Evolutionary conservation across 805 yeast species (phyloP), one percentile per base, ranked within the genome.

Genomic region (Candida stauntonica): DNA sequence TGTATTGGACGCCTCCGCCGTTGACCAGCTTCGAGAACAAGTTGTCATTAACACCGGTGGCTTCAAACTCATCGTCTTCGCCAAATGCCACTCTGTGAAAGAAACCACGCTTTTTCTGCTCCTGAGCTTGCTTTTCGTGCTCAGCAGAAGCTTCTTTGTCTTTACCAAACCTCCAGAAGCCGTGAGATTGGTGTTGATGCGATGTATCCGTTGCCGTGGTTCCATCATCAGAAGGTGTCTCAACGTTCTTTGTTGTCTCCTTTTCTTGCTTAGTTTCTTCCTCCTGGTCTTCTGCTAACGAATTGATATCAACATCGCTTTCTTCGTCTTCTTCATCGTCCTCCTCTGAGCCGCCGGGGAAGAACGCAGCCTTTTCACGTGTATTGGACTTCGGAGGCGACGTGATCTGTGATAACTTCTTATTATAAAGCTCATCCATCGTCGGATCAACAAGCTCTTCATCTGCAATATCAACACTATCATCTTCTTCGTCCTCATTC

Each of bases 1-100:
- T 35, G 31, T 47, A 69, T 1, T 49, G 51, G 29, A 65, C 35
- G 3, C 68, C 68, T 29, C 63, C 62, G 18, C 55, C 58, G 31
- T 61, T 54, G 40, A 64, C 54, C 14, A 61, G 47, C 32, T 46
- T 58, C 11, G 60, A 47, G 7, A 62, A 48, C 24, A 62, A 44
- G 1, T 57, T 58, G 14, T 44, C 55, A 1, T 55, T 54, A 16
- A 40, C 53, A 3, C 11, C 57, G 37, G 44, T 52, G 55, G 47
- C 62, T 5, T 52, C 58, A 16, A 29, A 36, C 13, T 51, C 50
- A 9, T 45, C 50, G 6, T 48, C 34, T 8, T 48, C 55, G 21
- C 53, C 57, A 26, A 41, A 36, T 3, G 51, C 51, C 14, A 49
- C 18, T 27, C 49, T 39, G 15, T 33, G 33, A 24, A 49, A 30